Base-by-base conservation (phyloP, 495 filamentous ascomycete genomes). In the Aeminium ludgeri region DNA sequence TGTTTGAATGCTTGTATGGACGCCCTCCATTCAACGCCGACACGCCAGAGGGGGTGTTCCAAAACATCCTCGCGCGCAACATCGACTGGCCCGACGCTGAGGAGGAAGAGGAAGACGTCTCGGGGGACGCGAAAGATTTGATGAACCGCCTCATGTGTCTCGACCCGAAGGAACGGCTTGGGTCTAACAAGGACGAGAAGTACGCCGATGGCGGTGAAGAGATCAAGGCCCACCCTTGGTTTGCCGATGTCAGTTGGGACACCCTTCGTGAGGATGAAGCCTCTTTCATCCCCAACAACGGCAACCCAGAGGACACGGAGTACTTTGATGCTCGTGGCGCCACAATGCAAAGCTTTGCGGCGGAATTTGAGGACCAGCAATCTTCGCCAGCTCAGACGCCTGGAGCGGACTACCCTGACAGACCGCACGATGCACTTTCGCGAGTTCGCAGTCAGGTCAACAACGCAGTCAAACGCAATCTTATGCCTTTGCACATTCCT, bases 221-320 rank as follows among this genome's bases (percentile, higher is more conserved):
- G 56, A 92, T 96, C 44, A 74, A 84, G 39, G 72, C 59, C 38
- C 91, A 97, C 55, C 64, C 80, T 16, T 97, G 89, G 86, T 94
- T 97, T 50, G 61, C 68, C 16, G 82, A 79, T 23, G 66, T 86
- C 50, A 83, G 86, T 51, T 97, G 89, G 87, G 77, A 85, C 35
- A 85, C 76, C 0, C 60, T 97, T 15, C 67, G 92, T 2, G 79
- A 94, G 48, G 89, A 95, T 41, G 84, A 93, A 50, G 85, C 89
- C 15, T 77, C 91, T 43, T 97, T 97, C 55, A 77, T 97, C n/a
- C 89, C 89, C 2, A 78, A 78, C 20, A 74, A 80, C 3, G 83
- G 92, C 51, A 86, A 97, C 46, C 87, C 87, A 0, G 89, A 97
- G 57, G 87, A 96, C 50, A 97, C 89, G 0, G 89, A 97, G 51